These are phyloP conservation scores for Aspergillus conjunctus DNA, from an alignment of 495 filamentous ascomycete genomes.

Conservation along the genomic window DNA sequence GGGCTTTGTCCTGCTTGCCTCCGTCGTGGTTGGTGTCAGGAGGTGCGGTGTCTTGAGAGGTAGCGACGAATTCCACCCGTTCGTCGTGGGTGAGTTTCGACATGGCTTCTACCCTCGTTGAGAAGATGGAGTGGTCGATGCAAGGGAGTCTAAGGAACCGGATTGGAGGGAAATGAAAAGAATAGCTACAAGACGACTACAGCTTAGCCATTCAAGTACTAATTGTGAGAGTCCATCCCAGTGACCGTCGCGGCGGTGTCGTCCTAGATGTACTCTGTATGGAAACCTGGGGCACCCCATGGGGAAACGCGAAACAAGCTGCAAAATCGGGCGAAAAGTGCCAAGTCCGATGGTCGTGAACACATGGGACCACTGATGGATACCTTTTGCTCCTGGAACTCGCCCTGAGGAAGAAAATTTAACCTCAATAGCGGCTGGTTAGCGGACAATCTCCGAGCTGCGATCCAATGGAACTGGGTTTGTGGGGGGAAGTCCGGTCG, in stretches of 20 bases:
- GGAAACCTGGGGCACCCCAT: conserved; percentile 32
- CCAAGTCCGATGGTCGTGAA: conserved; percentile 22
- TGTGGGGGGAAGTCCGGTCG: conserved; percentile 24
- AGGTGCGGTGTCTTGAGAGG: neutral
- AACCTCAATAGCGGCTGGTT: neutral
- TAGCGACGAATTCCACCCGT: conserved; percentile 38
- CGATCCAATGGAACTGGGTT: conserved; percentile 11
- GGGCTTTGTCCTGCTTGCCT: conserved; percentile 46
- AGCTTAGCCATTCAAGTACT: neutral
- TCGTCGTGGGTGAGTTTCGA: conserved; percentile 41
- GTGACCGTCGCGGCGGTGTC: neutral
- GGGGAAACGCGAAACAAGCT: conserved; percentile 38
- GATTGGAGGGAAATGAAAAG: neutral
- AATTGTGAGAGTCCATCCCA: neutral
- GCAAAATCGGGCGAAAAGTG: conserved; percentile 24
- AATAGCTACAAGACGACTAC: neutral
- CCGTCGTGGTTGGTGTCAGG: conserved; percentile 38
- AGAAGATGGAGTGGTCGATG: neutral
- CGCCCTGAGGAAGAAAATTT: too few relatives aligned
- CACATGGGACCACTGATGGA: neutral
- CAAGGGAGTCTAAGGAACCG: neutral
- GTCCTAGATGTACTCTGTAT: conserved; percentile 1
- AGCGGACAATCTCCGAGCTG: conserved; percentile 27
- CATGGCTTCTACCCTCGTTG: conserved; percentile 22
- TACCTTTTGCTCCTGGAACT: too few relatives aligned